Evolutionary conservation across 1,139 yeast species (phyloP), one percentile per base, ranked within the genome.

Genomic region (Geotrichum cucujoidarum): DNA sequence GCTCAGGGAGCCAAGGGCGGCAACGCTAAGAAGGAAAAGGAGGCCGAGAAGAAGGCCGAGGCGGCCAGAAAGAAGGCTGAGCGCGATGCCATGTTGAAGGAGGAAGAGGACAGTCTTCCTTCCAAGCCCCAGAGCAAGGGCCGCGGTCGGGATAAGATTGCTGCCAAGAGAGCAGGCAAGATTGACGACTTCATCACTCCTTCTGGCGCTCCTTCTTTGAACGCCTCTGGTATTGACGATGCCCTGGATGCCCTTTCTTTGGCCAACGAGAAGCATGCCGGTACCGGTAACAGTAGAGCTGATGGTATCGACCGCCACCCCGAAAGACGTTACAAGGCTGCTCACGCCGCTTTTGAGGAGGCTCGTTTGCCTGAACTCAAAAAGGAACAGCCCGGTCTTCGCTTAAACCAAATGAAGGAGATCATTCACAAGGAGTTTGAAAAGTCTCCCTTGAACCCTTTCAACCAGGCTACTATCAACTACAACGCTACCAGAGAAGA

Each of bases 271-370:
- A 47, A 48, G 31, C 40, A 52, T 17, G 51, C 53, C 29, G 52
- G 54, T 21, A 53, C 50, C 5, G 64, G 63, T 16, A 77, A 84
- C 21, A 68, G 73, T 42, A 74, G 70, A 50, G 71, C 74, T 55
- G 83, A 80, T 61, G 87, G 81, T 50, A 71, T 86, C 49, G 95
- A 86, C 56, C 81, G 88, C 65, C 95, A 86, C 59, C 95, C 95
- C 8, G 95, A 86, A 70, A 77, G 95, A 67, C 77, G 95, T 63
- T 85, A 82, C 66, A 87, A 86, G 71, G 89, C 94, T 16, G 95
- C 95, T 0, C 73, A 73, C 54, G 74, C 78, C 11, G 89, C 86
- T 0, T 86, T 67, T 59, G 89, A 86, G 60, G 92, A 82, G 55
- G 71, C 73, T 51, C 76, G 94, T 60, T 64, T 83, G 45, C 94